Evolutionary conservation across 495 filamentous ascomycete genomes (phyloP), one percentile per base, ranked within the genome.

Genomic region (Collariella sp.): DNA sequence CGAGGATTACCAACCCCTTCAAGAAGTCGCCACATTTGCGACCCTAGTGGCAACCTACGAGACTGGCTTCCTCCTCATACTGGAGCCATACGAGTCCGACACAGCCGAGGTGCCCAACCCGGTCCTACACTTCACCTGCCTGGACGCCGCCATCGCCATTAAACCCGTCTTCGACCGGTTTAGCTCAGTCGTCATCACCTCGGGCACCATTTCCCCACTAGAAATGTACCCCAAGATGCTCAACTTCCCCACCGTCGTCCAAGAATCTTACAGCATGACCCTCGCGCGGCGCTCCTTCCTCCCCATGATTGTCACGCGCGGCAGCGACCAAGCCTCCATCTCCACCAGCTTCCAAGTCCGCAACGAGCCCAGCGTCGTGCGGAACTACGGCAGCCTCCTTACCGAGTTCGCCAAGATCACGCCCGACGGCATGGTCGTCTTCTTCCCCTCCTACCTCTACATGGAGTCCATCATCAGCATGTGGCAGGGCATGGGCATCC

Each of bases 171-270:
- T 97, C 64, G 93, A 99, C 50, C 85, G 94, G 33, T 99, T 99
- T 68, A 86, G 83, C 63, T 96, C 94, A 7, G 94, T 99, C 50
- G 91, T 99, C 69, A 96, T 99, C 67, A 99, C 94, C 5, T 97
- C 94, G 0, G 94, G 94, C 18, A 99, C 94, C 3, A 85, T 99
- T 47, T 96, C 93, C 0, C 94, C 94, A 0, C 68, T 99, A 5
- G 94, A 99, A 67, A 97, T 99, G 90, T 99, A 97, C 66, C 94
- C 94, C 0, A 96, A 95, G 62, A 96, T 99, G 93, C 82, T 99
- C 10, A 86, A 85, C 40, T 99, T 99, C 70, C 77, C 74, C 3
- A 85, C 89, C 11, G 91, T 96, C 15, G 83, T 97, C 29, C 89
- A 96, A 65, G 89, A 97, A 66, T 97, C 94, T 2, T 99, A 97